phyloP scores from a whole-genome alignment of 2,329 filamentous ascomycete species.

The Hawksworthiomyces lignivorus region DNA sequence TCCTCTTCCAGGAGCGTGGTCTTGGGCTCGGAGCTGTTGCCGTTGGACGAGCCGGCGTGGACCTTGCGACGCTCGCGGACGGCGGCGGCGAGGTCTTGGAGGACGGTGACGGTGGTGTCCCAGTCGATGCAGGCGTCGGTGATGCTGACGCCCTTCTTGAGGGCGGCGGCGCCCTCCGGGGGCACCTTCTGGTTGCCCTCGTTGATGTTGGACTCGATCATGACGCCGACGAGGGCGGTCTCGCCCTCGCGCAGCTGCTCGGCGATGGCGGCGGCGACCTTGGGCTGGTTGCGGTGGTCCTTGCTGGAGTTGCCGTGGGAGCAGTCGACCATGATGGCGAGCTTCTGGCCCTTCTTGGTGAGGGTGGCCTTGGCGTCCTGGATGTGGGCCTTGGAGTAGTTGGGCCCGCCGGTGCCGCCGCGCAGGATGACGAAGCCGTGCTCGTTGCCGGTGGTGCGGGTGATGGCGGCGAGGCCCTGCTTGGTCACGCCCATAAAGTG shows the following conservation, averaged over 20 bases:
- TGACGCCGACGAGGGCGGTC: slow-evolving; percentile 84
- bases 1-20: slow-evolving; percentile 46
- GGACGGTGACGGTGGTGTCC: slow-evolving; percentile 72
- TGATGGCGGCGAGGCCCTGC: slow-evolving; percentile 91
- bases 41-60: slow-evolving; percentile 29
- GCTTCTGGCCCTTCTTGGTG: slow-evolving; percentile 71
- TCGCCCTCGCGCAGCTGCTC: slow-evolving; percentile 86
- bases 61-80: slow-evolving; percentile 64
- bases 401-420: slow-evolving; percentile 85
- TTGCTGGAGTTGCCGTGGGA: slow-evolving; percentile 98
- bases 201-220: slow-evolving; percentile 98
- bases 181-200: slow-evolving; percentile 87
- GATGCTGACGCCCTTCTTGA: slow-evolving; percentile 89
- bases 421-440: slow-evolving; percentile 96
- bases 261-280: slow-evolving; percentile 73
- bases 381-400: slow-evolving; percentile 84
- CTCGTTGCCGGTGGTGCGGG: slow-evolving; percentile 85
- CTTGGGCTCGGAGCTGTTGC: slow-evolving; percentile 25
- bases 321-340: slow-evolving; percentile 97
- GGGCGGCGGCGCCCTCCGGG: slow-evolving; percentile 63
- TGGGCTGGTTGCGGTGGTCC: slow-evolving; percentile 94
- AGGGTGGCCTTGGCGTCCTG: slow-evolving; percentile 68
- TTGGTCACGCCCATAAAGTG: slow-evolving; percentile 99
- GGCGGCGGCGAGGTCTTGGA: slow-evolving; percentile 80
- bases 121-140: slow-evolving; percentile 95